Evolutionary conservation across 352 stramenopile species (phyloP).

Genomic region (Pythium rhizo-oryzae): DNA sequence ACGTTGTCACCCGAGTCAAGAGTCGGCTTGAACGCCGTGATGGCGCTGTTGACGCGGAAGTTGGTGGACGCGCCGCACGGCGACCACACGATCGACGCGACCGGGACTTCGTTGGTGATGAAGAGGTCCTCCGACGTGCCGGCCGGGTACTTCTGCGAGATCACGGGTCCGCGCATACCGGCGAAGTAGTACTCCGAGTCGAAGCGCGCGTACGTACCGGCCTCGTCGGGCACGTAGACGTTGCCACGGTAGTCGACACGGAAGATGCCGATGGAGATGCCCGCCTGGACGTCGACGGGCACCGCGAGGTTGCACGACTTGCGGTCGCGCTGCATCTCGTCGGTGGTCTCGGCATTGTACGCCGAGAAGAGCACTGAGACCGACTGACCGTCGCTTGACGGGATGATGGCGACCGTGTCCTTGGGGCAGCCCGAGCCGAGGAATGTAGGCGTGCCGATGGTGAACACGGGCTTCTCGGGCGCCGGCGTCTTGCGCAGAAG

Average conservation of each 20-base stretch:
- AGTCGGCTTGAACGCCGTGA: conserved; percentile 41
- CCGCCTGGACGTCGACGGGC: conserved; percentile 40
- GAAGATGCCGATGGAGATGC: conserved; percentile 35
- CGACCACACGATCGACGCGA: conserved; percentile 50
- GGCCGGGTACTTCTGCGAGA: conserved; percentile 34
- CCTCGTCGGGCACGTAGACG: conserved; percentile 37
- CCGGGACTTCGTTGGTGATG: conserved; percentile 46
- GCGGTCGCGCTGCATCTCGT: conserved; percentile 32
- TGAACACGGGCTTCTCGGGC: conserved; percentile 6
- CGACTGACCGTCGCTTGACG: conserved; percentile 34
- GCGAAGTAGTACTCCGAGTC: conserved; percentile 60
- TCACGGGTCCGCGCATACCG: conserved; percentile 38
- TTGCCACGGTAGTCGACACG: conserved; percentile 53
- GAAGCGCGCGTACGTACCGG: conserved; percentile 42
- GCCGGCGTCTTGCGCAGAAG: neutral
- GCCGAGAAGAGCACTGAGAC: conserved; percentile 41
- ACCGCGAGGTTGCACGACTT: conserved; percentile 46
- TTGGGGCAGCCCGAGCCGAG: conserved; percentile 36
- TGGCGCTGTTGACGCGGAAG: conserved; percentile 53
- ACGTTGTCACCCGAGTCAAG: conserved; percentile 34
- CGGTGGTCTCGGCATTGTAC: conserved; percentile 33
- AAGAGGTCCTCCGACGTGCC: conserved; percentile 46
- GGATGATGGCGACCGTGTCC: conserved; percentile 29
- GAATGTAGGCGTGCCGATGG: conserved; percentile 31
- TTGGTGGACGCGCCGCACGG: conserved; percentile 50